Evolutionary conservation across 2,329 filamentous ascomycete genomes (phyloP).

Genomic region (Diaporthe citrichinensis): DNA sequence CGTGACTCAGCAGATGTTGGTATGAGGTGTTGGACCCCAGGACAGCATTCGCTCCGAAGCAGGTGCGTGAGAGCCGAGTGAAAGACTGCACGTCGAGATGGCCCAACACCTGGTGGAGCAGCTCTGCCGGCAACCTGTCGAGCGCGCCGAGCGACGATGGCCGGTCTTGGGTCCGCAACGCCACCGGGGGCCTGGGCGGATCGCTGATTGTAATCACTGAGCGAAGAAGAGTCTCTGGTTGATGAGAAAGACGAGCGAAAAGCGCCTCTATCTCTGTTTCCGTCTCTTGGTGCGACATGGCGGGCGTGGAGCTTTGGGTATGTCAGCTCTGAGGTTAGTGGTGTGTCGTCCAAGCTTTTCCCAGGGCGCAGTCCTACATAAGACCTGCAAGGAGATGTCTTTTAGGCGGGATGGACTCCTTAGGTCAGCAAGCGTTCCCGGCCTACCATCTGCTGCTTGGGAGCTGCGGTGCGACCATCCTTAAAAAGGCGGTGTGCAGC

Average conservation of each 20-base stretch:
- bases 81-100: slow-evolving; percentile 1
- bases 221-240: not conserved
- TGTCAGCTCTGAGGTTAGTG: not conserved
- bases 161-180: not conserved
- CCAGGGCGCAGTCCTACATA: not conserved
- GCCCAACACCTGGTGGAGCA: not conserved
- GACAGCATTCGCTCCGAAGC: not conserved
- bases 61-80: not conserved
- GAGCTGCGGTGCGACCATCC: not conserved
- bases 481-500: slow-evolving; percentile 8
- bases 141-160: not conserved
- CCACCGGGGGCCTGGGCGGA: not conserved
- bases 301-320: not conserved
- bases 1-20: not conserved
- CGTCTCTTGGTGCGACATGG: not conserved
- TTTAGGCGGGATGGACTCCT: not conserved
- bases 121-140: slow-evolving; percentile 3
- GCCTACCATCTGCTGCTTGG: not conserved
- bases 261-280: not conserved
- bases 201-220: not conserved
- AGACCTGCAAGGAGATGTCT: not conserved
- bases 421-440: not conserved
- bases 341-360: not conserved
- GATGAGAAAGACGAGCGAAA: slow-evolving; percentile 8
- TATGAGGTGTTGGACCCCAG: not conserved